Conservation (phyloP, 73 alveolate genomes). For the Tetrahymena elliotti region DNA sequence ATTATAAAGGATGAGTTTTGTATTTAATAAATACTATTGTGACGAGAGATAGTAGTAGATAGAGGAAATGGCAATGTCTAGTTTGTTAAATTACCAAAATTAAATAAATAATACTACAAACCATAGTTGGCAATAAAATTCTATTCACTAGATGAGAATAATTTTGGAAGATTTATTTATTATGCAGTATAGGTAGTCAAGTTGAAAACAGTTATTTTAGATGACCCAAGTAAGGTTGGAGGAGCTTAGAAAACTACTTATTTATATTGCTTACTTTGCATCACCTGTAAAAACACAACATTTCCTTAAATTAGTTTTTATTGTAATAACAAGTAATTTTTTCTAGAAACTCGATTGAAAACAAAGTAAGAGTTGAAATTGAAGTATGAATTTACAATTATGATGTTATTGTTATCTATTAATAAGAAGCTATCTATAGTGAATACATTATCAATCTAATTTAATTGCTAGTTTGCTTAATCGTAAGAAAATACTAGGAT, state of each 20-base stretch:
- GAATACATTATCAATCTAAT: background rate
- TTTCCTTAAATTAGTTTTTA: background rate
- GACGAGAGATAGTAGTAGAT: background rate
- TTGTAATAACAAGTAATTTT: no score
- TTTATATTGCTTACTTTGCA: background rate
- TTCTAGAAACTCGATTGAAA: background rate
- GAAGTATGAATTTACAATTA: background rate
- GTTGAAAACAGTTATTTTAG: background rate
- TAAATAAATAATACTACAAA: background rate
- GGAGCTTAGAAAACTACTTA: background rate
- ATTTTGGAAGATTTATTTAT: background rate
- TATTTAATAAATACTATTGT: no score
- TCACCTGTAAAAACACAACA: background rate
- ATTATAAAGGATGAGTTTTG: background rate
- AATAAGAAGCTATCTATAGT: background rate
- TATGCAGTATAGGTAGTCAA: background rate
- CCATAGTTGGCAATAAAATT: background rate
- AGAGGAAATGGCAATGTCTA: background rate
- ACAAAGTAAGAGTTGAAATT: background rate
- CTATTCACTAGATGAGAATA: background rate
- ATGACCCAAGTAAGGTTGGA: background rate
- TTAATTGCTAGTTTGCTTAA: background rate
- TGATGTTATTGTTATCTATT: background rate
- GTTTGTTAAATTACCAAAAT: background rate
- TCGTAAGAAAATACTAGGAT: background rate